Evolutionary conservation across 345 rosid species (phyloP).

Genomic region (Kernera saxatilis): DNA sequence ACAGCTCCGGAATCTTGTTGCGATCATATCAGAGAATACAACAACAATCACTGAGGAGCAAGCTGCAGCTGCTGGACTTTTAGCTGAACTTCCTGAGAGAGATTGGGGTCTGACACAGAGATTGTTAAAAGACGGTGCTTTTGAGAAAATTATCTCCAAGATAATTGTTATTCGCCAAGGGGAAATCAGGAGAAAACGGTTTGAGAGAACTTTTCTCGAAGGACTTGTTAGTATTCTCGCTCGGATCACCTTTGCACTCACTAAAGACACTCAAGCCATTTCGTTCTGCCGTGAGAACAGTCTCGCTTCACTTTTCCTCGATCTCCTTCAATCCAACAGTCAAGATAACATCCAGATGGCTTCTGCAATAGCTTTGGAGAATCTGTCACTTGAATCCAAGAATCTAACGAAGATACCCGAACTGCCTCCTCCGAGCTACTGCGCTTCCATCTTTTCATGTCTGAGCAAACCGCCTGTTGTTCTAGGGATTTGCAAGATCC

Average conservation of each 20-base stretch:
- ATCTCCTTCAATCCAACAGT: conserved; percentile 68
- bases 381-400: conserved; percentile 73
- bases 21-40: conserved; percentile 59
- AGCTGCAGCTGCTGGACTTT: conserved; percentile 80
- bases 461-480: conserved; percentile 55
- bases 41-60: conserved; percentile 70
- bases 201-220: conserved; percentile 67
- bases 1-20: conserved; percentile 71
- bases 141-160: conserved; percentile 49
- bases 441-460: conserved; percentile 65
- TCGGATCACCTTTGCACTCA: conserved; percentile 69
- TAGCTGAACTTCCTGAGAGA: conserved; percentile 93
- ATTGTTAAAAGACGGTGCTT: conserved; percentile 77
- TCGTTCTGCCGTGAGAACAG: conserved; percentile 61
- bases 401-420: conserved; percentile 71
- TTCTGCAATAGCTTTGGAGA: conserved; percentile 87
- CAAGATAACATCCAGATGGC: conserved; percentile 72
- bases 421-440: conserved; percentile 55
- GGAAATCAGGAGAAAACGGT: conserved; percentile 64
- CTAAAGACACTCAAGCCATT: conserved; percentile 58
- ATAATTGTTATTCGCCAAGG: conserved; percentile 63
- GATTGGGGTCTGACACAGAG: conserved; percentile 83
- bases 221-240: conserved; percentile 76
- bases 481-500: conserved; percentile 72
- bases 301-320: conserved; percentile 61